Conservation (phyloP, 345 rosid genomes). For the Ceriops decandra region DNA sequence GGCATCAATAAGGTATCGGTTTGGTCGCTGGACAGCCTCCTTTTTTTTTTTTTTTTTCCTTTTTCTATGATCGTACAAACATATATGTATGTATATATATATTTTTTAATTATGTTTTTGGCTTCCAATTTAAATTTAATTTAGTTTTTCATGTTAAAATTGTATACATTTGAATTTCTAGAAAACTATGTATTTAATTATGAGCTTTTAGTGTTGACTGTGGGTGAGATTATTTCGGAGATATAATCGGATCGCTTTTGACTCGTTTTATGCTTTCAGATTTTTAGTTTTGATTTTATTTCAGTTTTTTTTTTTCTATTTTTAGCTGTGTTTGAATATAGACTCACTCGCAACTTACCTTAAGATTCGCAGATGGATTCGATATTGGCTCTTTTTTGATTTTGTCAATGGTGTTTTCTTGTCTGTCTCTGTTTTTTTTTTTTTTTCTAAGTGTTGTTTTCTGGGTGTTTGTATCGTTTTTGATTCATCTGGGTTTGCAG, state of each 20-base stretch:
- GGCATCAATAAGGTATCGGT: too few relatives aligned
- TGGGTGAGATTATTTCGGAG: constrained; percentile 29
- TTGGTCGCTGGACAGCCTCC: too few relatives aligned
- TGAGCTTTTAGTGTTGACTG: constrained; percentile 18
- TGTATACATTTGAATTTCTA: too few relatives aligned
- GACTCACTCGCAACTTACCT: constrained; percentile 35
- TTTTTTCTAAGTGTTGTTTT: constrained; percentile 13
- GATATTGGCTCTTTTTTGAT: constrained; percentile 16
- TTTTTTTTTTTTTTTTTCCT: too few relatives aligned
- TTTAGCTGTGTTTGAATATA: constrained; percentile 30
- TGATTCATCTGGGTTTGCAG: constrained; percentile 1
- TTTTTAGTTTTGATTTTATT: neutral
- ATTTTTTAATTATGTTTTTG: too few relatives aligned
- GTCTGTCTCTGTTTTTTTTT: neutral
- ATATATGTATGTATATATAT: too few relatives aligned
- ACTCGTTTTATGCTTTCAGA: constrained; percentile 20
- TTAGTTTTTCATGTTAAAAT: too few relatives aligned
- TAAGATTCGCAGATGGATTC: constrained; percentile 36
- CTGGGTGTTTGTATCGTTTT: neutral
- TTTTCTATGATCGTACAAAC: too few relatives aligned
- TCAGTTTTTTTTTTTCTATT: constrained; percentile 11
- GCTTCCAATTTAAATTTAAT: too few relatives aligned
- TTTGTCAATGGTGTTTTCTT: neutral
- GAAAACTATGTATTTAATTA: neutral
- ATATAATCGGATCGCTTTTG: constrained; percentile 57